A percentile compares a stretch with the other conserved stretches of the same genome.
These are phyloP conservation scores for Fistulifera pelliculosa DNA, from an alignment of 108 stramenopile genomes.

Conservation along the genomic window DNA sequence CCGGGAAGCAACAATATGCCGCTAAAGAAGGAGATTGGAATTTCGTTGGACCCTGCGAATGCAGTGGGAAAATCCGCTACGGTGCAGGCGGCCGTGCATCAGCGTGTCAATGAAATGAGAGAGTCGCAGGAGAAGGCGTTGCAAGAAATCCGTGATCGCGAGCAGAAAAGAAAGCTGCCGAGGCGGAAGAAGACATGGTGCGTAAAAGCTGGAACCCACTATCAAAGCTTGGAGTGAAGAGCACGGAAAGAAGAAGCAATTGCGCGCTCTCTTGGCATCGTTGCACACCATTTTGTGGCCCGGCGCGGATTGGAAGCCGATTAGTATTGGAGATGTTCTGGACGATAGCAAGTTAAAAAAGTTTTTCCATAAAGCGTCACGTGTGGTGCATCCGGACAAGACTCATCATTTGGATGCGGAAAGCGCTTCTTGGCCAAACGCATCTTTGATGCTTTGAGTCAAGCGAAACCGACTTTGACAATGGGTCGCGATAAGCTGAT, in stretches of 20 bases:
- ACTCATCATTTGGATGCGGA: slow-evolving; percentile 74
- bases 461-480: slow-evolving; percentile 81
- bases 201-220: slow-evolving; percentile 72
- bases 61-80: slow-evolving; percentile 57
- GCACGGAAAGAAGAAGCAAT: slow-evolving; percentile 90
- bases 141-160: slow-evolving; percentile 56
- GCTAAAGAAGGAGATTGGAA: slow-evolving; percentile 40
- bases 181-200: slow-evolving; percentile 67
- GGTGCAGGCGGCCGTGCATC: slow-evolving; percentile 56
- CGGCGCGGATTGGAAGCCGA: slow-evolving; percentile 81
- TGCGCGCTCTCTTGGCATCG: slow-evolving; percentile 89
- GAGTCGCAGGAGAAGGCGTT: slow-evolving; percentile 61
- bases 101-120: slow-evolving; percentile 72
- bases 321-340: slow-evolving; percentile 90
- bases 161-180: slow-evolving; percentile 47
- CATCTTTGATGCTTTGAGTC: slow-evolving; percentile 85
- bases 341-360: slow-evolving; percentile 83
- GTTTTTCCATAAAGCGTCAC: slow-evolving; percentile 80
- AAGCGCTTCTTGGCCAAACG: slow-evolving; percentile 89
- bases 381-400: slow-evolving; percentile 97
- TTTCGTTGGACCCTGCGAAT: slow-evolving; percentile 57
- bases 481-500: slow-evolving; percentile 11
- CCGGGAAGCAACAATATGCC: slow-evolving; percentile 3
- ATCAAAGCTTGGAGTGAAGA: slow-evolving; percentile 85
- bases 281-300: slow-evolving; percentile 93